Evolutionary conservation across 2,329 filamentous ascomycete genomes (phyloP), one percentile per base, ranked within the genome.

Genomic region (Botrytis paeoniae): DNA sequence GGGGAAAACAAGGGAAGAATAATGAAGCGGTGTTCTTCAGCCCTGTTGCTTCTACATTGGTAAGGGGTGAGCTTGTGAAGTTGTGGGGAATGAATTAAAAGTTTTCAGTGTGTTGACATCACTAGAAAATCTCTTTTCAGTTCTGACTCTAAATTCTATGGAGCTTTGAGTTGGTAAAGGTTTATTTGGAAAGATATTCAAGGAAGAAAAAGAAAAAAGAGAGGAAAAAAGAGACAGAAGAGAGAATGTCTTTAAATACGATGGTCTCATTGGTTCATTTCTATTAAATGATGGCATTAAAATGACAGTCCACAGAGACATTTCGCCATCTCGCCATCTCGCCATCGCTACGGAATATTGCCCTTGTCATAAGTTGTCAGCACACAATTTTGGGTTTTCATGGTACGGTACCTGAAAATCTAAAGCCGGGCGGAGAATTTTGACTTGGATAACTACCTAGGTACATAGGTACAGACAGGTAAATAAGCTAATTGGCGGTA

Each of bases 21-120:
- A 41, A 39, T 43, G 48, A 57, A 57, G 48, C 48, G n/a, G 48
- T 57, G 16, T 65, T 48, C 32, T 68, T 68, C 65, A 68, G 65
- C 65, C 65, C 65, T 68, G 65, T 51, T 68, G 64, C 25, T n/a
- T 64, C 32, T 66, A 51, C 43, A 51, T 51, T 25, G 32, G 32
- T 37, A 66, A 66, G 43, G 43, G 43, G 63, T 37, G n/a, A 45
- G 25, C 16, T 68, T 41, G 32, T 61, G 32, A 37, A 22, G 14
- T 45, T 57, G 65, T 68, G 65, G 65, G 65, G 65, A 68, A 57
- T 12, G 12, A 4, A 68, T 68, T 35, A 68, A 68, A 57, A 68
- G 10, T 68, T 68, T 68, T 68, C 45, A 54, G 18, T 54, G 14
- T 68, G 45, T 68, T 68, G 64, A 68, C 64, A 54, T 68, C 64